Evolutionary conservation across 805 yeast genomes (phyloP), one percentile per base, ranked within the genome.

Genomic region (Sporopachydermia lactativora): DNA sequence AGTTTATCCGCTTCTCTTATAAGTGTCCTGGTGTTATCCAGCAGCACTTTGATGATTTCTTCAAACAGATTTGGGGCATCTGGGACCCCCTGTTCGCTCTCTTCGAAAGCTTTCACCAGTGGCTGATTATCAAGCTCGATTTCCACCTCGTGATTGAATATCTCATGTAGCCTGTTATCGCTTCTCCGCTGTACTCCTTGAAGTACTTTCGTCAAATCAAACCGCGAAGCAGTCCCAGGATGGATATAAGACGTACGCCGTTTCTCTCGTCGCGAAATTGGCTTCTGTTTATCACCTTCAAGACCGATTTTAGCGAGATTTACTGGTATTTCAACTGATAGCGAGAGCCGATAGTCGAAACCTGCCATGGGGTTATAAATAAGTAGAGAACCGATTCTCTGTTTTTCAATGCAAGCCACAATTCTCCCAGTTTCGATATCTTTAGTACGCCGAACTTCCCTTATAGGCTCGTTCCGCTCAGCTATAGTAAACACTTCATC

Each of bases 271-370:
- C 73, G 71, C 43, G 70, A 53, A 17, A 68, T 63, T 4, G 81
- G 79, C 43, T 68, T 62, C 53, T 70, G 64, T 51, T 70, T 62
- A 53, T 65, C 65, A 58, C 72, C 52, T 64, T 68, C 60, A 71
- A 54, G 78, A 49, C 62, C 77, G 58, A 24, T 8, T 24, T n/a
- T 24, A 24, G 31, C n/a, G 31, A 24, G 75, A 24, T 71, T 68
- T 17, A 73, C 71, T 1, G 95, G 95, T 44, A 77, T 55, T 72
- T 86, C 96, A 18, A 81, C 58, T 34, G 84, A 74, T 47, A 88
- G 60, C 4, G 94, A 77, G 31, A 86, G 62, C 49, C 94, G 70
- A 49, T 79, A 65, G 59, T 86, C 96, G 53, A 77, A 78, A 58
- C 76, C 66, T 19, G 81, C 73, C 47, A 81, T 78, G 3, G 96